Evolutionary conservation across 1,139 yeast species (phyloP), one percentile per base, ranked within the genome.

Genomic region (Kurtzmaniella quercitrusa): DNA sequence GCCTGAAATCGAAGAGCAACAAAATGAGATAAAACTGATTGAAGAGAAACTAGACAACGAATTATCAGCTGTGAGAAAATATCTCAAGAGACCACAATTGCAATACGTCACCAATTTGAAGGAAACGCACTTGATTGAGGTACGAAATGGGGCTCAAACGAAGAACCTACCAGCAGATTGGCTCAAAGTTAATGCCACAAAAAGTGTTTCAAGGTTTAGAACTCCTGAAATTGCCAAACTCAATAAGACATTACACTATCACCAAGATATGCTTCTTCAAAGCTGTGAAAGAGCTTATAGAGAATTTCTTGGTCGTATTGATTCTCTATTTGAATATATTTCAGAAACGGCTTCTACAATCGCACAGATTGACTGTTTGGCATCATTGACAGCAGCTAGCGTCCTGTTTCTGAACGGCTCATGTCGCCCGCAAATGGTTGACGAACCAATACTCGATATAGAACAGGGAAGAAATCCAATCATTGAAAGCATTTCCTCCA

Each of bases 391-490:
- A 0, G 80, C 83, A 0, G 78, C 84, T 0, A 75, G 86, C 3
- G 61, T 78, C 2, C 50, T 59, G 11, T 69, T 68, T 33, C 61
- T 73, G 0, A 18, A 26, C 5, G 69, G 70, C 15, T 84, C 82
- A 50, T 62, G 65, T 3, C 71, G 75, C 44, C 96, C 97, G 0
- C 56, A 50, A 2, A 68, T 85, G 42, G 74, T 57, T 2, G 80
- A 79, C 41, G 58, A 61, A 5, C 83, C 80, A 30, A 56, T 68
- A 7, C 67, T 91, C 3, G 65, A 75, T 4, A 67, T 88, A 0
- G 63, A 57, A 17, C 70, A 76, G 7, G 86, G 94, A 1, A 68
- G 94, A 30, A 91, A 93, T 54, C 98, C 98, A 1, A 80, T 89
- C 42, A 76, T 87, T 11, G 95, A 87, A 55, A 73, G 74, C 33